phyloP scores from a whole-genome alignment of 1,139 yeast species.

The Zygosaccharomyces sapae region DNA sequence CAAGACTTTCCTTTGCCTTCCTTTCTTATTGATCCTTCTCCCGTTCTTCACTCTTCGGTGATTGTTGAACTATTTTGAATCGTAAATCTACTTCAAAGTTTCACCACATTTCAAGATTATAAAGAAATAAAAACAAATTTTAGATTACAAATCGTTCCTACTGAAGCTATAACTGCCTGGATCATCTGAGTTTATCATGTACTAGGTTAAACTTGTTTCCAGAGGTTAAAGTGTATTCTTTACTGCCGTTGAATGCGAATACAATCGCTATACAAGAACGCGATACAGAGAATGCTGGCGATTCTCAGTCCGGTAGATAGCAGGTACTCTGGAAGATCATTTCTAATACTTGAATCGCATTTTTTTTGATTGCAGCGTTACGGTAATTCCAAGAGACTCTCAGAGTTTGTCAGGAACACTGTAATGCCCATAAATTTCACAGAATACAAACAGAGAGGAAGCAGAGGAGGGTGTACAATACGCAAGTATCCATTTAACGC shows the following conservation, averaged over 20 bases:
- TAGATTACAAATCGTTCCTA: neutral
- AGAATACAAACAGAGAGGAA: neutral
- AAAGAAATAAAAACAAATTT: neutral
- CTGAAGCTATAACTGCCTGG: neutral
- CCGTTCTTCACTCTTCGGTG: neutral
- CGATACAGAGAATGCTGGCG: neutral
- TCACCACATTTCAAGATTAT: neutral
- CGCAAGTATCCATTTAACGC: neutral
- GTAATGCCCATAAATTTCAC: neutral
- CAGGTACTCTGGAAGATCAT: neutral
- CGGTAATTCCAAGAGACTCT: neutral
- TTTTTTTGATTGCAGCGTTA: neutral
- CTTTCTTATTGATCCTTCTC: neutral
- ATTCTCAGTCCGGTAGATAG: neutral
- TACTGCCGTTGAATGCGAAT: neutral
- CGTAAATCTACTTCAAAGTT: constrained; percentile 4
- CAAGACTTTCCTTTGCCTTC: neutral
- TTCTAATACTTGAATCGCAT: neutral
- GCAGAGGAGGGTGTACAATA: neutral
- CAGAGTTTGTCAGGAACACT: neutral
- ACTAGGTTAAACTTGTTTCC: neutral
- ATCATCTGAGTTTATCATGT: neutral
- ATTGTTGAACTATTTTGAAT: neutral
- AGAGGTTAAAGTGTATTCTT: neutral
- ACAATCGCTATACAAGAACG: neutral